Percentiles rank a stretch among this genome's conserved stretches.
phyloP scores from a whole-genome alignment of 768 basidiomycete genomes.

The Lentinula guzmanii region DNA sequence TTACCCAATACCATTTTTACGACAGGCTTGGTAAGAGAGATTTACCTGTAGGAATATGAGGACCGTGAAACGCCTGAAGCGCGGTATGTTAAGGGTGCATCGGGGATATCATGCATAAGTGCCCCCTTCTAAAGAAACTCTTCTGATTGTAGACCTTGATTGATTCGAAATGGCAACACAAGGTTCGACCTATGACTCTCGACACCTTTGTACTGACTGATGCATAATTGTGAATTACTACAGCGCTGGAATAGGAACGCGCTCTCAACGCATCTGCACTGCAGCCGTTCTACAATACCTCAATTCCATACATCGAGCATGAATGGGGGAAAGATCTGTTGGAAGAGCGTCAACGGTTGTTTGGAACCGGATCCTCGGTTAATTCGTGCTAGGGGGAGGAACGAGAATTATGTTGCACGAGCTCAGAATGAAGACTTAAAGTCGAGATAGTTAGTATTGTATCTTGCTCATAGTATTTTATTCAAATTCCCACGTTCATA shows the following conservation, averaged over 20 bases:
- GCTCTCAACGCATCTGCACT: constrained; percentile 40
- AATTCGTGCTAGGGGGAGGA: background rate
- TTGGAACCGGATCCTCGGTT: background rate
- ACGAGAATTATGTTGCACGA: no score
- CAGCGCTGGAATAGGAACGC: constrained; percentile 73
- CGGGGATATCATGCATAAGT: background rate
- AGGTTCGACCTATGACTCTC: constrained; percentile 34
- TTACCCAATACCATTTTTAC: background rate
- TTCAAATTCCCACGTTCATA: no score
- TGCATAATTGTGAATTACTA: background rate
- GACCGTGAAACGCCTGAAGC: constrained; percentile 67
- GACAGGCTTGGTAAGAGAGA: background rate
- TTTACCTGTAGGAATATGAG: constrained; percentile 71
- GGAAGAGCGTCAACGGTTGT: constrained; percentile 32
- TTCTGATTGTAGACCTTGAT: constrained; percentile 60
- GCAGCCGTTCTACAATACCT: constrained; percentile 78
- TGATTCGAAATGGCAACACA: constrained; percentile 86
- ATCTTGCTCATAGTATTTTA: no score
- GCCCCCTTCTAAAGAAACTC: background rate
- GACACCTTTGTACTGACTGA: background rate
- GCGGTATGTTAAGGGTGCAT: constrained; percentile 75
- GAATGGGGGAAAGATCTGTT: constrained; percentile 60
- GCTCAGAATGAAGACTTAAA: no score
- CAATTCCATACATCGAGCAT: constrained; percentile 66
- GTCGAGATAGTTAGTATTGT: no score